Evolutionary conservation across 306 rosid species (phyloP), one percentile per base, ranked within the genome.

Genomic region (Quercus suber): DNA sequence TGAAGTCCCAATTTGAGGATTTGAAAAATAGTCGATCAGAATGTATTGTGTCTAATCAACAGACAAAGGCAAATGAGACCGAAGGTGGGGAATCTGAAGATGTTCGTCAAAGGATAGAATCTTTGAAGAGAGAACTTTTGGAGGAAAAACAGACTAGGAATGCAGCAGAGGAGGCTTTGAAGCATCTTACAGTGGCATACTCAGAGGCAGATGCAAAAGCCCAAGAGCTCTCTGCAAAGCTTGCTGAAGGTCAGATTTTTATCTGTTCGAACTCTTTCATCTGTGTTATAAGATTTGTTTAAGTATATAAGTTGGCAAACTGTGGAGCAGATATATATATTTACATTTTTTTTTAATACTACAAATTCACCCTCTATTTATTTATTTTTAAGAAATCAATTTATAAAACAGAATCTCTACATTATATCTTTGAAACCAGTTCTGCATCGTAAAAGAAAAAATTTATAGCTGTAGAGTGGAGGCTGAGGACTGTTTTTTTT

Each of bases 141-240:
- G 93, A 88, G 80, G 98, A 96, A 84, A 96, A 85, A 52, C 92
- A 90, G 80, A 96, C 97, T 15, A 92, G 97, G 71, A 85, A 78
- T 68, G 97, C 99, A 15, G 92, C 98, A 0, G 99, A 96, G 78
- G 91, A 79, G 82, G 96, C 98, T 80, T 75, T 96, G 86, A 89
- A 96, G 91, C 99, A 93, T 79, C 92, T 96, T 79, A 93, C 84
- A 73, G 72, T 28, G 49, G 78, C 84, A 41, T 89, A 90, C 71
- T 85, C 92, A 51, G 99, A 96, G 68, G 91, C 97, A 53, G 98
- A 93, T 83, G 83, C 89, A 15, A 93, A 86, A 85, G 89, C 90
- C 41, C 88, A 82, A 55, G 92, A 96, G 71, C 94, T 96, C 69
- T 84, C 99, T 78, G 87, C 72, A 56, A 93, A 93, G 89, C 98